A percentile compares a stretch with the other conserved stretches of the same genome.
phyloP scores from a whole-genome alignment of 192 early-diverging fungal species.

The Coemansia sp. region DNA sequence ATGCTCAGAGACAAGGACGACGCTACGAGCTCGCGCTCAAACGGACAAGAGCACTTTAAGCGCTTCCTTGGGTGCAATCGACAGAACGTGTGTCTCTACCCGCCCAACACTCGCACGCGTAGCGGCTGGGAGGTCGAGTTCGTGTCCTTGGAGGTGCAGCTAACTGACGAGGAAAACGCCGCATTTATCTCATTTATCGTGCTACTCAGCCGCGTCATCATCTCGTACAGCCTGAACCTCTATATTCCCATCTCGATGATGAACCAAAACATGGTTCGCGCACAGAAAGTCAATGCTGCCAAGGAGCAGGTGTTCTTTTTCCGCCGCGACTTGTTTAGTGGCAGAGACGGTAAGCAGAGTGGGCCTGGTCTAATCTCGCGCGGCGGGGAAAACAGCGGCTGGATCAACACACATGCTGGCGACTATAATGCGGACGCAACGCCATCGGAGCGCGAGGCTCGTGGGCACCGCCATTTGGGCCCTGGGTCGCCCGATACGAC shows the following conservation, averaged over 20 bases:
- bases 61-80: constrained; percentile 97
- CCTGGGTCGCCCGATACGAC: constrained; percentile 34
- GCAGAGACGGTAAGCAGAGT: constrained; percentile 39
- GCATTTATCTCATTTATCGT: constrained; percentile 94
- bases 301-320: constrained; percentile 83
- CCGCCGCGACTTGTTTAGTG: constrained; percentile 74
- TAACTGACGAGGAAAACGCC: constrained; percentile 96
- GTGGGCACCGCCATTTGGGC: constrained; percentile 3
- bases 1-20: constrained; percentile 57
- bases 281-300: constrained; percentile 79
- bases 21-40: constrained; percentile 44
- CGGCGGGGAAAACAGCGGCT: constrained; percentile 16
- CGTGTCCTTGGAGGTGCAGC: constrained; percentile 91
- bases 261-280: constrained; percentile 89
- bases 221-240: constrained; percentile 85
- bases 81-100: constrained; percentile 98
- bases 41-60: constrained; percentile 94
- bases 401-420: not conserved
- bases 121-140: constrained; percentile 99
- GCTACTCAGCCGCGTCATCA: constrained; percentile 85
- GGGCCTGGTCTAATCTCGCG: constrained; percentile 37
- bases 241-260: constrained; percentile 95
- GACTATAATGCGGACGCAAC: not conserved
- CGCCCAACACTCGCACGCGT: constrained; percentile 79
- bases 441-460: constrained; percentile 1